Conservation (phyloP, 345 rosid species). For the Stellera chamaejasme region DNA sequence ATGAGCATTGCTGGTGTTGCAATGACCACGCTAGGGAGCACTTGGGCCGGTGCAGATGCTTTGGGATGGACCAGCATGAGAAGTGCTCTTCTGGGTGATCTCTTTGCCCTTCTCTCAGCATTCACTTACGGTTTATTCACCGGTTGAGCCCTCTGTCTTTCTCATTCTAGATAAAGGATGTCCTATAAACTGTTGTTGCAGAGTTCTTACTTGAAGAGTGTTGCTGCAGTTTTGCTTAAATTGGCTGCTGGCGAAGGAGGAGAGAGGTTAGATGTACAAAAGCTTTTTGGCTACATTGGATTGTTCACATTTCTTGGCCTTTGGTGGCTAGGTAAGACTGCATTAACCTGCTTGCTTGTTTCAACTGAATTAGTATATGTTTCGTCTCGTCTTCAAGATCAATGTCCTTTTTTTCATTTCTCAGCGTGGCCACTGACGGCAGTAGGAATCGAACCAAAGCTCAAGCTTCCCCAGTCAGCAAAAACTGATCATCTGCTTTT, state of each 20-base stretch:
- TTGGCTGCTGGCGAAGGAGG: constrained; percentile 39
- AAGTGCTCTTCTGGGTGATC: constrained; percentile 33
- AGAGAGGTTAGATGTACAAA: constrained; percentile 37
- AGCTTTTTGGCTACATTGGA: constrained; percentile 38
- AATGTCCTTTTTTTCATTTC: neutral
- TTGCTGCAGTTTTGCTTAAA: constrained; percentile 31
- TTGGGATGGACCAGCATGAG: constrained; percentile 11
- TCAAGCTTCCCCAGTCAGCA: constrained; percentile 23
- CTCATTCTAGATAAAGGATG: neutral
- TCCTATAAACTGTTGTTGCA: neutral
- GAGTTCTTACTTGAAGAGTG: no score
- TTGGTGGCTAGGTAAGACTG: constrained; percentile 40
- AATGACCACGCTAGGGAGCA: constrained; percentile 35
- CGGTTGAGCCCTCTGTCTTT: constrained; percentile 12
- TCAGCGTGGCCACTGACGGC: constrained; percentile 40
- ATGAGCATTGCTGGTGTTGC: constrained; percentile 44
- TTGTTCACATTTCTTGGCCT: constrained; percentile 23
- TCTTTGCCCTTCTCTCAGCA: constrained; percentile 35
- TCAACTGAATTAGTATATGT: no score
- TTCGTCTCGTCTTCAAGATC: no score
- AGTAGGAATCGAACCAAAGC: constrained; percentile 32
- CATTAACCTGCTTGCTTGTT: no score
- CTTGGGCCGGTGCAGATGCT: constrained; percentile 25
- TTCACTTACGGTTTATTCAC: constrained; percentile 33
- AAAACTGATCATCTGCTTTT: constrained; percentile 19